Conservation (phyloP, 208 protist species). For the Leishmania tarentolae region DNA sequence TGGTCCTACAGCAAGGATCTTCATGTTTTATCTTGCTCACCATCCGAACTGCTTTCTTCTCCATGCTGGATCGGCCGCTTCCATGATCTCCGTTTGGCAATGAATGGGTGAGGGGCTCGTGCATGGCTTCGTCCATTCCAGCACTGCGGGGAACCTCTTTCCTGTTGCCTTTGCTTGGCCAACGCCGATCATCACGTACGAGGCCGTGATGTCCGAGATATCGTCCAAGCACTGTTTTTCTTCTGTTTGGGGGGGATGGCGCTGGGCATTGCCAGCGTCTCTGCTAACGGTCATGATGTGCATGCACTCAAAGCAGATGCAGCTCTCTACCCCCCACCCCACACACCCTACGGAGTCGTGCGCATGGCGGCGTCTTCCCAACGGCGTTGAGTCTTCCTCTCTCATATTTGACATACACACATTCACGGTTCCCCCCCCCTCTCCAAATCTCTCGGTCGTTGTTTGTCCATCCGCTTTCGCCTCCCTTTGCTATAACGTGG, state of each 20-base stretch:
- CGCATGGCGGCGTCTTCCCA: not conserved
- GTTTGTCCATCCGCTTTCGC: not conserved
- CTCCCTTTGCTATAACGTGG: not conserved
- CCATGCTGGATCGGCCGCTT: not conserved
- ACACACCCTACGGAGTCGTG: not conserved
- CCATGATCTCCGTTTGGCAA: not conserved
- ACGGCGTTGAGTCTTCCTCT: not conserved
- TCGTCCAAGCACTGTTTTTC: not conserved
- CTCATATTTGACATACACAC: not conserved
- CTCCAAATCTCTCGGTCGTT: not conserved
- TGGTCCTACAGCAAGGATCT: not conserved
- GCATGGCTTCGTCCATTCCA: not conserved
- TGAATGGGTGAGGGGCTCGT: not conserved
- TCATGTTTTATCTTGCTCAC: conserved; percentile 4
- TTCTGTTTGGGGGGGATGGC: too few relatives aligned
- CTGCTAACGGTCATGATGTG: not conserved
- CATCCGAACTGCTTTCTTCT: conserved; percentile 13
- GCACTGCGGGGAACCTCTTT: not conserved
- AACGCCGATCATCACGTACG: not conserved
- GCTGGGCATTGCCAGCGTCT: not conserved
- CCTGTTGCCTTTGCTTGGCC: not conserved
- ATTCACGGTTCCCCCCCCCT: not conserved
- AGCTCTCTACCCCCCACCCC: too few relatives aligned
- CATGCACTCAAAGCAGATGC: too few relatives aligned
- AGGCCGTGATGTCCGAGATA: not conserved